A percentile compares a stretch with the other conserved stretches of the same genome.
Evolutionary conservation across 257 asterid species (phyloP).

Genomic region (Cordia subcordata): DNA sequence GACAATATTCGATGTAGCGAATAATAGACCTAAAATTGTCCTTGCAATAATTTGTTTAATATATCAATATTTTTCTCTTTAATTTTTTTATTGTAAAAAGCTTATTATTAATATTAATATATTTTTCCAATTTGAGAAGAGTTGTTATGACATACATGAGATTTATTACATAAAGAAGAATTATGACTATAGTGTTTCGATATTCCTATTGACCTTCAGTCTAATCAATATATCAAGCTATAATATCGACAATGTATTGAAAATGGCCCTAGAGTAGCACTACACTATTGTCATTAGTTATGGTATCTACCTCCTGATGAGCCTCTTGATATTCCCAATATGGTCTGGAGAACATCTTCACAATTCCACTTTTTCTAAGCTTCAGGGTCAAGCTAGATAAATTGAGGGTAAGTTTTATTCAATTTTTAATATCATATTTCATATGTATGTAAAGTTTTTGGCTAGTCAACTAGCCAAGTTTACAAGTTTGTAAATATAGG

Average conservation of each 20-base stretch:
- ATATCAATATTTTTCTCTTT: too few species aligned
- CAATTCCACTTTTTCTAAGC: constrained; percentile 59
- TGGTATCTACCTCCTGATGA: constrained; percentile 78
- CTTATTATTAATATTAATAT: too few species aligned
- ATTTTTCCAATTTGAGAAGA: constrained; percentile 41
- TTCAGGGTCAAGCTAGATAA: constrained; percentile 75
- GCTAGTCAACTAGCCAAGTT: too few species aligned
- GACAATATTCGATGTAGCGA: too few species aligned
- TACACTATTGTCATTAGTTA: constrained; percentile 80
- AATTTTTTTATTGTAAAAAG: too few species aligned
- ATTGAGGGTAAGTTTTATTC: constrained; percentile 46
- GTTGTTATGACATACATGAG: constrained; percentile 59
- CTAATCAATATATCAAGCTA: constrained; percentile 79
- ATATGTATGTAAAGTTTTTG: too few species aligned
- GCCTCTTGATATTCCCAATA: constrained; percentile 68
- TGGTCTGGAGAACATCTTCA: constrained; percentile 98
- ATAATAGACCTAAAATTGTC: too few species aligned
- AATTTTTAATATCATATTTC: too few species aligned
- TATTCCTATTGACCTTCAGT: constrained; percentile 89
- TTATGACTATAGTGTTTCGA: constrained; percentile 85
- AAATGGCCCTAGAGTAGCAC: constrained; percentile 63
- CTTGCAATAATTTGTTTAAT: too few species aligned
- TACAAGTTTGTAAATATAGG: too few species aligned
- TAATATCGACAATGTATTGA: constrained; percentile 58
- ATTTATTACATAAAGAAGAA: constrained; percentile 73